Evolutionary conservation across 225 moss, liverwort and hornwort genomes (phyloP).

Genomic region (Marchantia polymorpha): DNA sequence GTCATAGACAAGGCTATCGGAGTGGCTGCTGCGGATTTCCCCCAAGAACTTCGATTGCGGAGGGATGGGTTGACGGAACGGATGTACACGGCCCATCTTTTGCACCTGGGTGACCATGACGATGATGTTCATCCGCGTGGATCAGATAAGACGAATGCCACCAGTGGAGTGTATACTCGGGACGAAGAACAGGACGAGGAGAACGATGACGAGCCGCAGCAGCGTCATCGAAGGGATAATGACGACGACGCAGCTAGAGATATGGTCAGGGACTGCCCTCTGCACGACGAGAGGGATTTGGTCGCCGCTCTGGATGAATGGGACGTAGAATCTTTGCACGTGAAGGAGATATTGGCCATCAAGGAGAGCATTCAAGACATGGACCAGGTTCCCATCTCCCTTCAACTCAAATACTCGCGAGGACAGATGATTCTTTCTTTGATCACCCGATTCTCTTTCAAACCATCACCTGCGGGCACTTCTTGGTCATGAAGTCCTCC

Average conservation of each 20-base stretch:
- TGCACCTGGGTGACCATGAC: constrained; percentile 3
- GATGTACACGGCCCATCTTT: constrained; percentile 55
- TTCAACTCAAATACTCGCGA: neutral
- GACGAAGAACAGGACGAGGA: constrained; percentile 50
- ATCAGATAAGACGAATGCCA: constrained; percentile 38
- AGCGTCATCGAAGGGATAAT: neutral
- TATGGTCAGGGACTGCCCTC: constrained; percentile 17
- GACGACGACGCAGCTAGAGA: constrained; percentile 18
- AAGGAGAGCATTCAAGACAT: constrained; percentile 58
- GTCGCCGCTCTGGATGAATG: constrained; percentile 72
- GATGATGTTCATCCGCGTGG: constrained; percentile 18
- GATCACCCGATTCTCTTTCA: neutral
- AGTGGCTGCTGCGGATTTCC: constrained; percentile 65
- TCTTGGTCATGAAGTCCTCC: neutral
- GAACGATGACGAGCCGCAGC: constrained; percentile 23
- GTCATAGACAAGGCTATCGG: constrained; percentile 60
- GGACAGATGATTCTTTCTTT: neutral
- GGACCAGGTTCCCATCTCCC: constrained; percentile 41
- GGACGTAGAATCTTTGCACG: constrained; percentile 64
- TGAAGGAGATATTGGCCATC: constrained; percentile 58
- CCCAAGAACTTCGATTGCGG: constrained; percentile 62
- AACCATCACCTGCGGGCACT: neutral
- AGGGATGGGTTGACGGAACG: constrained; percentile 77
- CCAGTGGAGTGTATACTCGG: constrained; percentile 40
- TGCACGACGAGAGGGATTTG: constrained; percentile 52